phyloP scores from a whole-genome alignment of 331 rosid species.

The Stylosanthes scabra region DNA sequence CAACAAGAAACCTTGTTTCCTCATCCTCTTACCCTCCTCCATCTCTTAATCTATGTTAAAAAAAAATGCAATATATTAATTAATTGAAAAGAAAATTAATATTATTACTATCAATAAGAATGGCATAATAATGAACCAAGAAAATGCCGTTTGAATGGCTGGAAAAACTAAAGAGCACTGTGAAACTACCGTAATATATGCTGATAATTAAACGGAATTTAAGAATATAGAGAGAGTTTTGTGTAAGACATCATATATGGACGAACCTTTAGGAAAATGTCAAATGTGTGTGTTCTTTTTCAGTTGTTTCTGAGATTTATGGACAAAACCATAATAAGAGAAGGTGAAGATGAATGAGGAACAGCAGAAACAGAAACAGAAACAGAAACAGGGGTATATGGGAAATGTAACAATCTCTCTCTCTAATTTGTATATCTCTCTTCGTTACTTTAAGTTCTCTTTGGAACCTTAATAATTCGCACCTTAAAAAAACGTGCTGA shows the following conservation, averaged over 20 bases:
- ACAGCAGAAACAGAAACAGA: not conserved
- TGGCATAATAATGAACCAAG: not conserved
- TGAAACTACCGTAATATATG: slow-evolving; percentile 21
- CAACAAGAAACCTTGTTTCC: slow-evolving; percentile 42
- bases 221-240: slow-evolving; percentile 11
- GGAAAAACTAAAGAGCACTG: slow-evolving; percentile 15
- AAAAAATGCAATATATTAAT: not conserved
- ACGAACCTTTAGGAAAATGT: slow-evolving; percentile 36
- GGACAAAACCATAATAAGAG: not conserved
- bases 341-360: slow-evolving; percentile 34
- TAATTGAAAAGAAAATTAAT: too few relatives aligned
- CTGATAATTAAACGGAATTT: not conserved
- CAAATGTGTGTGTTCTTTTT: not conserved
- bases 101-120: not conserved
- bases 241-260: not conserved
- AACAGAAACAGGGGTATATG: not conserved
- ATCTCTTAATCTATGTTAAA: slow-evolving; percentile 11
- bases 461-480: slow-evolving; percentile 34
- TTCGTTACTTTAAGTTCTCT: slow-evolving; percentile 30
- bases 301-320: slow-evolving; percentile 19
- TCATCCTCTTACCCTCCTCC: slow-evolving; percentile 41
- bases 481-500: slow-evolving; percentile 40
- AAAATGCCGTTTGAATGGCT: slow-evolving; percentile 16
- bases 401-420: not conserved
- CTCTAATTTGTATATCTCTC: not conserved